Percentiles rank a stretch among this genome's conserved stretches.
phyloP scores from a whole-genome alignment of 1,139 yeast genomes.

The Magnusiomyces clavatus region DNA sequence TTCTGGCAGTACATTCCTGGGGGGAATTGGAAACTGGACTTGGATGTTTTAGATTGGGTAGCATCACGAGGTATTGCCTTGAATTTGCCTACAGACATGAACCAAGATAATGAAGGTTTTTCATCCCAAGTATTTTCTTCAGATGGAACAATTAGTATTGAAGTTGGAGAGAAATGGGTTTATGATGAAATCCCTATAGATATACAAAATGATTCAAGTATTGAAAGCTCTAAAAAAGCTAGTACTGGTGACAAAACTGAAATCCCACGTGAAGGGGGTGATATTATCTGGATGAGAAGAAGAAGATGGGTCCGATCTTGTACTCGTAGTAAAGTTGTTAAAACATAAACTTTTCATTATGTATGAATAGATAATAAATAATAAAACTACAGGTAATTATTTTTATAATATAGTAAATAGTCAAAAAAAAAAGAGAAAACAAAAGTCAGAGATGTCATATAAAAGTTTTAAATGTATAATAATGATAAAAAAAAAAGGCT shows the following conservation, averaged over 20 bases:
- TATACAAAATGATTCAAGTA: conserved; percentile 8
- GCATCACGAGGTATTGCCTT: conserved; percentile 15
- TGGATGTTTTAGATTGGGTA: conserved; percentile 24
- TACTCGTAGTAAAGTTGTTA: background rate
- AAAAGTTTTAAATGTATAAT: no score
- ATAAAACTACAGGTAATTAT: no score
- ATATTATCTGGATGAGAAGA: conserved; percentile 1
- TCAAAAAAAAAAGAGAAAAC: no score
- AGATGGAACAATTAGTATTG: conserved; percentile 14
- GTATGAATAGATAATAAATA: no score
- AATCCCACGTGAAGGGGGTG: background rate
- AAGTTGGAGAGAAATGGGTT: conserved; percentile 29
- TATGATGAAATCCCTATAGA: conserved; percentile 12
- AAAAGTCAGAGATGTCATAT: no score
- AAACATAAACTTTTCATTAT: no score
- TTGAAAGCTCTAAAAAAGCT: conserved; percentile 7
- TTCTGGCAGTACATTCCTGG: conserved; percentile 23
- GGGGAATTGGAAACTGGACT: conserved; percentile 25
- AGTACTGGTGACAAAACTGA: no score
- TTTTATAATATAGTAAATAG: no score
- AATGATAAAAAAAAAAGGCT: no score
- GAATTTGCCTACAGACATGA: background rate
- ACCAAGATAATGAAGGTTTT: background rate
- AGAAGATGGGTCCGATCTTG: background rate
- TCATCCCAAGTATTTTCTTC: conserved; percentile 1